Percentiles rank a stretch among this genome's conserved stretches.
These are phyloP conservation scores for Boletus reticulatus DNA, from an alignment of 768 basidiomycete genomes.

Conservation along the genomic window DNA sequence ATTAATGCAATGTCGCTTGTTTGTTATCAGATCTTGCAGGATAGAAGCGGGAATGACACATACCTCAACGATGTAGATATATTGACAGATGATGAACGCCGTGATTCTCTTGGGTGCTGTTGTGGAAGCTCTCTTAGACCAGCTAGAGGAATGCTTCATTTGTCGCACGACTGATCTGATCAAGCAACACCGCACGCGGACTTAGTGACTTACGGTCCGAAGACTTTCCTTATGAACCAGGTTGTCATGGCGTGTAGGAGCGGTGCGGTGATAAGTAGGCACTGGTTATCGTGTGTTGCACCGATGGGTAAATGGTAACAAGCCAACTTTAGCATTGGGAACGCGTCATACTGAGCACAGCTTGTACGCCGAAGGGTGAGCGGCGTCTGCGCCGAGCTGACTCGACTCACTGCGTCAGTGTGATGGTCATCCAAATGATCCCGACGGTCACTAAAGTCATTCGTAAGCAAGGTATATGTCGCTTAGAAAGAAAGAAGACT, in stretches of 20 bases:
- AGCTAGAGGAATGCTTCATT: not conserved
- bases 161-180: slow-evolving; percentile 1
- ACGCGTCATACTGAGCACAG: not conserved
- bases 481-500: slow-evolving; percentile 3
- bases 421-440: slow-evolving; percentile 1
- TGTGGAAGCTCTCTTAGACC: too few species aligned
- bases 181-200: slow-evolving; percentile 8
- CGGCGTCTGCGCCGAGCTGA: slow-evolving; percentile 3
- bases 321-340: not conserved
- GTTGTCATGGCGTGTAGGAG: slow-evolving; percentile 1
- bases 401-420: slow-evolving; percentile 6
- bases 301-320: not conserved
- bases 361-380: not conserved
- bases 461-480: slow-evolving; percentile 6
- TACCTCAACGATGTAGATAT: not conserved
- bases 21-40: not conserved
- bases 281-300: not conserved
- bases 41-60: not conserved
- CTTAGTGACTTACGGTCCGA: not conserved
- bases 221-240: not conserved
- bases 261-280: slow-evolving; percentile 20
- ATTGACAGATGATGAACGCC: not conserved
- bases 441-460: slow-evolving; percentile 7
- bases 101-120: not conserved
- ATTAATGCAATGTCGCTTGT: not conserved